These are phyloP conservation scores for Glonium stellatum DNA, from an alignment of 495 filamentous ascomycete genomes.

Conservation along the genomic window DNA sequence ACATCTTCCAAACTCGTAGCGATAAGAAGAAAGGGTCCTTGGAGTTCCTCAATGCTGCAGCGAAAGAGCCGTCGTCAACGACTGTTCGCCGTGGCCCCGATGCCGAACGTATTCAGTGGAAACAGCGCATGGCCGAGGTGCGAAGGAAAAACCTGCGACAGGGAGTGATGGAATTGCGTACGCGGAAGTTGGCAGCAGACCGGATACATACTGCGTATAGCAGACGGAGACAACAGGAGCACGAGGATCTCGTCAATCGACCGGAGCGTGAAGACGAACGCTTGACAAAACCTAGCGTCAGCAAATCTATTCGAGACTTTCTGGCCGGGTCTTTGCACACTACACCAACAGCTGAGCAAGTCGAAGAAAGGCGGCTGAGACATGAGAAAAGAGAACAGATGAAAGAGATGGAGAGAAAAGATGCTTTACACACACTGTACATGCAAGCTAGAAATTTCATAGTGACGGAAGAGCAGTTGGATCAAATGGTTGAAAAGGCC, in stretches of 20 bases:
- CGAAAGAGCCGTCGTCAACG: conserved; percentile 30
- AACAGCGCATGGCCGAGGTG: conserved; percentile 51
- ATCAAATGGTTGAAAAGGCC: conserved; percentile 52
- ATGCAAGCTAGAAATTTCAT: conserved; percentile 60
- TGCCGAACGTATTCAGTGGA: conserved; percentile 54
- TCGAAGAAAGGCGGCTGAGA: conserved; percentile 36
- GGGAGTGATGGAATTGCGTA: conserved; percentile 51
- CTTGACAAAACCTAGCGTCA: conserved; percentile 47
- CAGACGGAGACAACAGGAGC: conserved; percentile 36
- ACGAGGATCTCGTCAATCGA: conserved; percentile 43
- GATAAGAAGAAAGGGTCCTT: conserved; percentile 47
- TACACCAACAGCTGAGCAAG: conserved; percentile 46
- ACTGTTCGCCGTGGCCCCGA: conserved; percentile 27
- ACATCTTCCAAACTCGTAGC: conserved; percentile 49
- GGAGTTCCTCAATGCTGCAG: conserved; percentile 46
- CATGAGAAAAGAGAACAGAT: conserved; percentile 34
- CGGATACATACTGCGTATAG: conserved; percentile 31
- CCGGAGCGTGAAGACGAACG: conserved; percentile 55
- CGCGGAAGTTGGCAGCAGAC: conserved; percentile 48
- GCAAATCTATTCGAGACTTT: conserved; percentile 26
- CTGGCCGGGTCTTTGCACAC: conserved; percentile 31
- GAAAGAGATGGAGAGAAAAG: conserved; percentile 31
- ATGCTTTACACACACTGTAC: conserved; percentile 55
- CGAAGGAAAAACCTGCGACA: conserved; percentile 59
- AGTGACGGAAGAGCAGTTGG: conserved; percentile 53